Base-by-base conservation (phyloP, 2,329 filamentous ascomycete species). In the Xylariaceae sp. region DNA sequence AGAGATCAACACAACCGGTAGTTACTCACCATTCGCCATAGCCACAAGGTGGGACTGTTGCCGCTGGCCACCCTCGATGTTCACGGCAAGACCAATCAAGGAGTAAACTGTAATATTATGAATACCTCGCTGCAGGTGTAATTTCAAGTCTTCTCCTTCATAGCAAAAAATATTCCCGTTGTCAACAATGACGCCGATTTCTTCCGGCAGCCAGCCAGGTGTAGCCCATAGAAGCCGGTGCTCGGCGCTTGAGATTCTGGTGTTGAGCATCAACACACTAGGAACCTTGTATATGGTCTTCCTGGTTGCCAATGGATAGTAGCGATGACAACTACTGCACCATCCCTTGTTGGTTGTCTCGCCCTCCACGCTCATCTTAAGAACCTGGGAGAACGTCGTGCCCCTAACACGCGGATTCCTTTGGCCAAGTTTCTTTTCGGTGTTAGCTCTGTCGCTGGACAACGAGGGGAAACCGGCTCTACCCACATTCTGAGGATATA, bases 151-250 rank as follows among this genome's bases (percentile, higher is more conserved):
- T 49, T 95, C 87, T 2, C 94, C 92, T 70, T 99, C 92, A 60
- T 91, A 97, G 70, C 92, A 96, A 71, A 89, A 92, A 67, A 97
- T 89, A 66, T 95, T 89, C n/a, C 89, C 90, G 64, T 89, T 84
- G 55, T 95, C 89, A 53, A 96, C 83, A 53, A 95, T 89, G 65
- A 99, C 83, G 36, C 94, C 94, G 64, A 99, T 92, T 68, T 97
- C 91, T 66, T 94, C 88, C 0, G 94, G 94, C 12, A 99, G 76
- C 86, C 92, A 99, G 15, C 89, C 89, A 0, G 89, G 89, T 12
- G 85, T 89, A 1, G 89, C 84, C 95, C 95, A 99, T 15, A 96
- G 78, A 55, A 87, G 80, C 63, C 86, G 86, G 34, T 90, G 83
- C 59, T 92, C 88, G 2, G 84, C 80, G 43, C 75, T 86, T 5